Evolutionary conservation across 2,329 filamentous ascomycete genomes (phyloP).

Genomic region (Catunica adiposa): DNA sequence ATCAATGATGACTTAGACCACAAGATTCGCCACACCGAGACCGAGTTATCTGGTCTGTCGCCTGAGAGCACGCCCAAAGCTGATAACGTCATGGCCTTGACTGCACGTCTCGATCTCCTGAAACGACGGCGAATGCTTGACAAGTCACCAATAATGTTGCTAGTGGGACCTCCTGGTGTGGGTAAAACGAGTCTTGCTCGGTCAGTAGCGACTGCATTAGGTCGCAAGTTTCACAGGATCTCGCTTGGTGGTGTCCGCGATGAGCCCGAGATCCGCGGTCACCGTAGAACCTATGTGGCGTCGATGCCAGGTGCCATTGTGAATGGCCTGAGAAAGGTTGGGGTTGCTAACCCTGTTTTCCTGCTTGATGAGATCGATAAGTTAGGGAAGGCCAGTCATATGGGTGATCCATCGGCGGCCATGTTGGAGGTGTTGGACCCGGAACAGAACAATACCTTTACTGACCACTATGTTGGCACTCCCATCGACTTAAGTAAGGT

Average conservation of each 20-base stretch:
- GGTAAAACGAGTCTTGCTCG: constrained; percentile 93
- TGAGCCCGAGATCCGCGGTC: constrained; percentile 90
- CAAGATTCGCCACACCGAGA: constrained; percentile 53
- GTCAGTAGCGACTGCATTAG: constrained; percentile 79
- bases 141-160: constrained; percentile 86
- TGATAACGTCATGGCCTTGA: constrained; percentile 22
- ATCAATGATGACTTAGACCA: constrained; percentile 70
- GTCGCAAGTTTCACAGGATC: constrained; percentile 91
- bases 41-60: constrained; percentile 26
- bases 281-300: constrained; percentile 88
- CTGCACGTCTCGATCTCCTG: constrained; percentile 55
- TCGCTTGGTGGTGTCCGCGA: constrained; percentile 90
- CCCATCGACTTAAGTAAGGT: constrained; percentile 93
- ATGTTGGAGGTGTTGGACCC: constrained; percentile 97
- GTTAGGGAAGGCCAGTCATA: constrained; percentile 75
- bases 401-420: constrained; percentile 88
- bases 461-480: constrained; percentile 90
- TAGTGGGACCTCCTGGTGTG: constrained; percentile 84
- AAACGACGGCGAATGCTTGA: constrained; percentile 75
- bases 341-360: constrained; percentile 88
- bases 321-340: constrained; percentile 85
- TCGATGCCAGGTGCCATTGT: constrained; percentile 97
- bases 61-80: constrained; percentile 25
- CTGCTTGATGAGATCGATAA: constrained; percentile 97
- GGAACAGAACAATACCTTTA: constrained; percentile 90